Percentiles rank a stretch among this genome's conserved stretches.
phyloP scores from a whole-genome alignment of 1,284 basidiomycete species.

The Mycena sp. region DNA sequence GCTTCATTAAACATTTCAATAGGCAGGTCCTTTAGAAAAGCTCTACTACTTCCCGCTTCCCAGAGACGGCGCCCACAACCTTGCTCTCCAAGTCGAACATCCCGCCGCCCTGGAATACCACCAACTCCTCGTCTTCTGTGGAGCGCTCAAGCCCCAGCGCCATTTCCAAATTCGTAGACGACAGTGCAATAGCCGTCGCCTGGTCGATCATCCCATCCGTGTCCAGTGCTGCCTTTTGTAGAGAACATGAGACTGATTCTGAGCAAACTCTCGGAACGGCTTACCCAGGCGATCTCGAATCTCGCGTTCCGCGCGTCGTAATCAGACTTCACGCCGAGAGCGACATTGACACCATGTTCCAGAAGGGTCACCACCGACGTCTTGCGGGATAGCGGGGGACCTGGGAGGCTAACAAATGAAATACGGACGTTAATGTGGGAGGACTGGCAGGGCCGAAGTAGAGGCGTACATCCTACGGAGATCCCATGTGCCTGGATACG shows the following conservation, averaged over 20 bases:
- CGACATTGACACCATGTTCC: constrained; percentile 77
- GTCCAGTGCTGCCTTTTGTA: constrained; percentile 40
- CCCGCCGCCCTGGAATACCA: constrained; percentile 6
- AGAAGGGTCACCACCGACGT: constrained; percentile 71
- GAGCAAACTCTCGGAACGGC: constrained; percentile 29
- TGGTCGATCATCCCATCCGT: constrained; percentile 55
- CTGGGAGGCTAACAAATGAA: constrained; percentile 52
- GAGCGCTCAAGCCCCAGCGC: constrained; percentile 6
- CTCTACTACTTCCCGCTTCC: constrained; percentile 4
- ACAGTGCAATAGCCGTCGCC: constrained; percentile 65
- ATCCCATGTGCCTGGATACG: constrained; percentile 17
- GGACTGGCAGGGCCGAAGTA: no score
- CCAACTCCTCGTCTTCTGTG: constrained; percentile 9
- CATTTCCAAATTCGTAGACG: constrained; percentile 46
- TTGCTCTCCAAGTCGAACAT: constrained; percentile 21
- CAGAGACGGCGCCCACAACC: constrained; percentile 23
- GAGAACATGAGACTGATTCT: not conserved
- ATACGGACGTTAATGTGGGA: not conserved
- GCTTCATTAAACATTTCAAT: no score
- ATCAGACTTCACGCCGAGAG: constrained; percentile 68
- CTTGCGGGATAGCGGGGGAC: constrained; percentile 76
- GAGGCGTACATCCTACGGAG: constrained; percentile 11
- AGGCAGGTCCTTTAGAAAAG: no score
- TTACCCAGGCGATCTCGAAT: constrained; percentile 71
- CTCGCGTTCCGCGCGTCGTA: constrained; percentile 76